Evolutionary conservation across 73 alveolate genomes (phyloP).

Genomic region (Paramecium primaurelia): DNA sequence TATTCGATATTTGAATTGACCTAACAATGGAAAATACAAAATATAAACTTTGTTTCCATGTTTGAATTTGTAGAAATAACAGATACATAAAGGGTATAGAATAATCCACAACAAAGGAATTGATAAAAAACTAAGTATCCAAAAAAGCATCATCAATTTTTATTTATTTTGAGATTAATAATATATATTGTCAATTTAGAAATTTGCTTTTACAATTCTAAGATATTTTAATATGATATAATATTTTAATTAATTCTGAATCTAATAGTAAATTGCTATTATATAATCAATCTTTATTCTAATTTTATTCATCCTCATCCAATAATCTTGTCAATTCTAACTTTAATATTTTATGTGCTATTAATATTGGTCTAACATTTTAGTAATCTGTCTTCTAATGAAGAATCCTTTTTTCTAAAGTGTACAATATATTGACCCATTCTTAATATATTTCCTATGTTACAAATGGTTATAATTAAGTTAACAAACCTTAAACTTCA

Average conservation of each 20-base stretch:
- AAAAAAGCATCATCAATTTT: background rate
- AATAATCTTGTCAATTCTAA: slow-evolving; percentile 46
- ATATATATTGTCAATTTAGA: background rate
- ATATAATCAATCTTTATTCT: slow-evolving; percentile 33
- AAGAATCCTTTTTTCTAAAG: slow-evolving; percentile 47
- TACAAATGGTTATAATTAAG: slow-evolving; percentile 51
- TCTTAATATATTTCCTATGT: slow-evolving; percentile 33
- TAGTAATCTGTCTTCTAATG: background rate
- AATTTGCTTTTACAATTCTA: background rate
- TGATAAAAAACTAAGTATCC: background rate
- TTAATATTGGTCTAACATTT: slow-evolving; percentile 40
- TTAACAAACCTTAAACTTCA: background rate
- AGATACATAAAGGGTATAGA: background rate
- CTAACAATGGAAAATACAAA: background rate
- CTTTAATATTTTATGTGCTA: slow-evolving; percentile 55
- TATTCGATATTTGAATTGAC: background rate
- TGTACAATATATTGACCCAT: slow-evolving; percentile 31
- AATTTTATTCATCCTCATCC: slow-evolving; percentile 37
- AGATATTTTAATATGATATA: background rate
- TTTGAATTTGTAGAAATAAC: background rate
- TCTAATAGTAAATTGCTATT: background rate
- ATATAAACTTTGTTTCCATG: background rate
- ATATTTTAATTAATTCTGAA: background rate
- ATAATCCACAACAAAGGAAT: background rate
- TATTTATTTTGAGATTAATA: background rate